Percentiles rank a stretch among this genome's conserved stretches.
Conservation (phyloP, 23 red algal species). For the Cyanidiococcus yangmingshanensis region DNA sequence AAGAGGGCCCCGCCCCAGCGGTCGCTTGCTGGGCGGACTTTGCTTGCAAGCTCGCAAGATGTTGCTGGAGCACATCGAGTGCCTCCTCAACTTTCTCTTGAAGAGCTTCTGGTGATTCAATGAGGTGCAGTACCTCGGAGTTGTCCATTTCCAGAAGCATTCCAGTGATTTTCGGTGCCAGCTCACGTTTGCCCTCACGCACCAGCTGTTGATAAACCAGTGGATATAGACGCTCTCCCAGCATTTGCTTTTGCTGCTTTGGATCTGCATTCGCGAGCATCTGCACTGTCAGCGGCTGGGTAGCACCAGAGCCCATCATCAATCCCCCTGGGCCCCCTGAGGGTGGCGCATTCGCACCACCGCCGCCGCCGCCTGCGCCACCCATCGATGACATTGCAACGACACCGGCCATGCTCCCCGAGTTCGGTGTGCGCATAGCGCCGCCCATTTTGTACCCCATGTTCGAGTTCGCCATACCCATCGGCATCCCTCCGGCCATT, state of each 20-base stretch:
- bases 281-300: constrained; percentile 63
- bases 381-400: constrained; percentile 19
- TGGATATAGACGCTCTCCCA: constrained; percentile 92
- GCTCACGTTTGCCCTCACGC: constrained; percentile 46
- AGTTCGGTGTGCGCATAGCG: not conserved
- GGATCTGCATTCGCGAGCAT: constrained; percentile 71
- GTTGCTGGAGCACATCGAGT: constrained; percentile 58
- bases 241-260: constrained; percentile 87
- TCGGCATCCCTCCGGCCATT: not conserved
- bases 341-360: constrained; percentile 8
- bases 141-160: constrained; percentile 99
- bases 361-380: constrained; percentile 1
- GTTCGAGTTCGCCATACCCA: not conserved
- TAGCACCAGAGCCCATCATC: not conserved
- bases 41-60: constrained; percentile 20
- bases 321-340: constrained; percentile 19
- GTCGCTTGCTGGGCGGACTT: not conserved
- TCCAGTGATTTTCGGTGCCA: constrained; percentile 93
- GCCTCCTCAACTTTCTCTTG: constrained; percentile 86
- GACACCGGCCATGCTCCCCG: not conserved
- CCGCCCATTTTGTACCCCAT: constrained; percentile 15
- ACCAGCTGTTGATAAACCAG: constrained; percentile 68
- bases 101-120: constrained; percentile 75
- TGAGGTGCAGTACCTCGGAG: constrained; percentile 79
- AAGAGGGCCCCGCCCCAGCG: not conserved